Conservation (phyloP, 2,329 filamentous ascomycete species). For the Ustulina deusta region DNA sequence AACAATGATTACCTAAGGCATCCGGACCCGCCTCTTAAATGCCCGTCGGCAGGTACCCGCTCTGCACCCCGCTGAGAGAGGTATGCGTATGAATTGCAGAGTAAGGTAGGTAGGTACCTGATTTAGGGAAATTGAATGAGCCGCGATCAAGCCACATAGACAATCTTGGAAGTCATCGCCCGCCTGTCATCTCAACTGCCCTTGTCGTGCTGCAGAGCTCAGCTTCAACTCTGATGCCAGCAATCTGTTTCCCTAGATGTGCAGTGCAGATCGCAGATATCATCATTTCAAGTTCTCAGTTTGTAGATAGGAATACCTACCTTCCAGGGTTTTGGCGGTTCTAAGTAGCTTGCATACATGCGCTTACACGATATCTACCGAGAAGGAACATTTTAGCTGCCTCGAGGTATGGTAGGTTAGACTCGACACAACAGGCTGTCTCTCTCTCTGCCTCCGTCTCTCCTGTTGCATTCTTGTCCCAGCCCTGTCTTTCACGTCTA, state of each 20-base stretch:
- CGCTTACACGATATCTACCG: constrained; percentile 21
- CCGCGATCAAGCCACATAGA: constrained; percentile 41
- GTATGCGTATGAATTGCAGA: not conserved
- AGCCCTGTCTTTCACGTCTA: not conserved
- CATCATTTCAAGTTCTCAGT: constrained; percentile 1
- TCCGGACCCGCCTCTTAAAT: constrained; percentile 24
- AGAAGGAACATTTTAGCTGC: constrained; percentile 16
- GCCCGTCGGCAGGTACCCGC: constrained; percentile 40
- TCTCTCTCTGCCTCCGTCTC: not conserved
- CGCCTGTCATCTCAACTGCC: constrained; percentile 19
- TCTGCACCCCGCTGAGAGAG: constrained; percentile 32
- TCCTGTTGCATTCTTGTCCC: not conserved
- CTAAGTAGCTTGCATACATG: constrained; percentile 18
- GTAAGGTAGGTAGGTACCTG: constrained; percentile 25
- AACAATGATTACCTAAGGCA: constrained; percentile 7
- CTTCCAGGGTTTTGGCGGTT: constrained; percentile 8
- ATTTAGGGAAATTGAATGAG: constrained; percentile 24
- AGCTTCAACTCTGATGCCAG: constrained; percentile 2
- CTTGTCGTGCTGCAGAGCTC: constrained; percentile 6
- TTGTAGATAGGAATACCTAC: not conserved
- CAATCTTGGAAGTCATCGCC: constrained; percentile 22
- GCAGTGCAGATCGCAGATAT: constrained; percentile 16
- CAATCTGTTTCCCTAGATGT: constrained; percentile 21
- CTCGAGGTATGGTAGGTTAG: constrained; percentile 31
- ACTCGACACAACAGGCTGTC: not conserved